Base-by-base conservation (phyloP, 768 basidiomycete species). In the Suillus occidentalis region DNA sequence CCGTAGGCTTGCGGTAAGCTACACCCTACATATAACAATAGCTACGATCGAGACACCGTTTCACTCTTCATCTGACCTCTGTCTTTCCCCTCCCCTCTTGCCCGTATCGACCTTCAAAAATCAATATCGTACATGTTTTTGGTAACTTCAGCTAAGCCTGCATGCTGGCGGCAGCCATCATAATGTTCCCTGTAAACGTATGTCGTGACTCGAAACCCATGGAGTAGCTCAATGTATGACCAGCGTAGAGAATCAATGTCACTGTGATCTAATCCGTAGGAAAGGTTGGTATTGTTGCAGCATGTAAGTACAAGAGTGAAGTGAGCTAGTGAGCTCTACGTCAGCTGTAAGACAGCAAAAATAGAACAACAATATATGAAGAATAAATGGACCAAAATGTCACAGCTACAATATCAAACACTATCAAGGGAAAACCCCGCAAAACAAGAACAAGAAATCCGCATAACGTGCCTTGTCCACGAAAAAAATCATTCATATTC, bases 81-180 rank as follows among this genome's bases (percentile, higher is more conserved):
- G 31, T 31, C 14, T 13, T 40, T 31, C 14, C 40, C 40, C 40
- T 40, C 43, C 37, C 39, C 49, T 57, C 71, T n/a, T 18, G 47
- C 61, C 71, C 69, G 65, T 36, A 45, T 64, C 53, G 69, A 71
- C 69, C 67, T 69, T 67, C 50, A 12, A 39, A 39, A 13, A 12
- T 39, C 64, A 61, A 68, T 69, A 69, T 70, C 61, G 3, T 60
- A 14, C 65, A 71, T 73, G 72, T 73, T 73, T 60, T 66, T 64
- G 67, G 84, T 90, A 92, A 84, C 65, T 61, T 39, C 68, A 74
- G 84, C 92, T 36, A 93, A 84, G 37, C 10, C 31, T 31, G 31
- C 31, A 31, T 31, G 31, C 31, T 4, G 12, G 31, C 4, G 31
- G 37, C 7, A 43, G 20, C 18, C 22, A 22, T 45, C 45, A 20